Evolutionary conservation across 192 early-diverging fungal species (phyloP).

Genomic region (Allomyces javanicus): DNA sequence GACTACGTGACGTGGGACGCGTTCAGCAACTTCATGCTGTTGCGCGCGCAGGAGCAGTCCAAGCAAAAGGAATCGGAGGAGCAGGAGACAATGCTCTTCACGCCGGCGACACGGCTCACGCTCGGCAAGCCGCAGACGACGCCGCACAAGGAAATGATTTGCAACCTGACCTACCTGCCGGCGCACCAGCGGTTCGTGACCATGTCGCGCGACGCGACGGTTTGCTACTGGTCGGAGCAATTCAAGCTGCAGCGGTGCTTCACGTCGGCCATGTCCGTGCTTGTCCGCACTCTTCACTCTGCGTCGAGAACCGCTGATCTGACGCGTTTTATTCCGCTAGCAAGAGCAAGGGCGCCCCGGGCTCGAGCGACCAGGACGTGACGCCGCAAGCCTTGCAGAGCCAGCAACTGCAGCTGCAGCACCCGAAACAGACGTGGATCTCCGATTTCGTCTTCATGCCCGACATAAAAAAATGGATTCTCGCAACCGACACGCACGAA

Average conservation of each 20-base stretch:
- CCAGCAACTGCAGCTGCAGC: neutral
- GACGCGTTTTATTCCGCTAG: too few relatives aligned
- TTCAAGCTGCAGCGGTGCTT: conserved; percentile 22
- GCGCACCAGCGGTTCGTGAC: conserved; percentile 15
- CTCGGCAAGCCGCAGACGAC: conserved; percentile 4
- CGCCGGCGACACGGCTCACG: conserved; percentile 6
- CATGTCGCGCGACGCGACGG: conserved; percentile 21
- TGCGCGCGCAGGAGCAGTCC: conserved; percentile 23
- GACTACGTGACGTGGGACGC: conserved; percentile 35
- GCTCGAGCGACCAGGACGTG: too few relatives aligned
- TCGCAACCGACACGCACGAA: conserved; percentile 28
- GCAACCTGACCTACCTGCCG: conserved; percentile 13
- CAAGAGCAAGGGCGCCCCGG: too few relatives aligned
- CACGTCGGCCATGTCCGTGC: conserved; percentile 14
- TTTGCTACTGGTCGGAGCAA: conserved; percentile 26
- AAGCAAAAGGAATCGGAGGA: conserved; percentile 21
- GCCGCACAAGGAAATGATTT: conserved; percentile 25
- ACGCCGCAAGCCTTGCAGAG: too few relatives aligned
- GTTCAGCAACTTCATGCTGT: conserved; percentile 33
- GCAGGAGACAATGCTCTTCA: conserved; percentile 14
- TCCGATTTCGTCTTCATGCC: conserved; percentile 19
- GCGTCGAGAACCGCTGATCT: too few relatives aligned
- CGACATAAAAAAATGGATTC: conserved; percentile 17
- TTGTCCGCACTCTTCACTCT: too few relatives aligned
- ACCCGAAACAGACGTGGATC: conserved; percentile 16